Conservation (phyloP, 768 basidiomycete genomes). For the Boletus pseudopeckii region DNA sequence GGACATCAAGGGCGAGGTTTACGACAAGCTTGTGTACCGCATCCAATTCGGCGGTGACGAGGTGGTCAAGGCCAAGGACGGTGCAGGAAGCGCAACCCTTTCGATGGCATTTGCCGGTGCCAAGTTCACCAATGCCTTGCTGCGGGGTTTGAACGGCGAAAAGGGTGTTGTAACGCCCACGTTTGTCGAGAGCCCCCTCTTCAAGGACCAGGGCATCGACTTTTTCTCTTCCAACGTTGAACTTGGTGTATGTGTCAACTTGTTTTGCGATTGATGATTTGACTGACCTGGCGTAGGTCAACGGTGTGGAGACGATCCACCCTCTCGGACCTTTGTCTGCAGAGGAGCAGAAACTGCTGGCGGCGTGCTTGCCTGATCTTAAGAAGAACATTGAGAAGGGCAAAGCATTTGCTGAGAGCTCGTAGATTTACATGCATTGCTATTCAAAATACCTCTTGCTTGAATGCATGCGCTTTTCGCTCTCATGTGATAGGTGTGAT, state of each 20-base stretch:
- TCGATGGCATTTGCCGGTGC: constrained; percentile 79
- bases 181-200: constrained; percentile 88
- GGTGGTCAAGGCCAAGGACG: constrained; percentile 97
- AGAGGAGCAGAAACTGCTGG: constrained; percentile 83
- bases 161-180: constrained; percentile 73
- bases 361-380: constrained; percentile 85
- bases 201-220: constrained; percentile 78
- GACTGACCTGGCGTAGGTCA: constrained; percentile 40
- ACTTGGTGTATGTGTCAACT: constrained; percentile 66
- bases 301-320: constrained; percentile 93
- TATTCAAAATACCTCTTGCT: constrained; percentile 21
- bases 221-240: constrained; percentile 96
- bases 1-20: constrained; percentile 68
- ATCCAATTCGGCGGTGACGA: constrained; percentile 99
- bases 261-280: not conserved
- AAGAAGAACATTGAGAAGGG: constrained; percentile 99
- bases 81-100: constrained; percentile 70
- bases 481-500: not conserved
- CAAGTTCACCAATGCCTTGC: constrained; percentile 58
- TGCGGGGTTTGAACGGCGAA: constrained; percentile 64
- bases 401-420: constrained; percentile 61
- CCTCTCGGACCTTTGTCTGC: constrained; percentile 74
- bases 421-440: constrained; percentile 25
- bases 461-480: constrained; percentile 7
- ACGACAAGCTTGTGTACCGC: constrained; percentile 79